Percentiles rank a stretch among this genome's conserved stretches.
These are phyloP conservation scores for Didymosphaeria variabile DNA, from an alignment of 2,329 filamentous ascomycete species.

Conservation along the genomic window DNA sequence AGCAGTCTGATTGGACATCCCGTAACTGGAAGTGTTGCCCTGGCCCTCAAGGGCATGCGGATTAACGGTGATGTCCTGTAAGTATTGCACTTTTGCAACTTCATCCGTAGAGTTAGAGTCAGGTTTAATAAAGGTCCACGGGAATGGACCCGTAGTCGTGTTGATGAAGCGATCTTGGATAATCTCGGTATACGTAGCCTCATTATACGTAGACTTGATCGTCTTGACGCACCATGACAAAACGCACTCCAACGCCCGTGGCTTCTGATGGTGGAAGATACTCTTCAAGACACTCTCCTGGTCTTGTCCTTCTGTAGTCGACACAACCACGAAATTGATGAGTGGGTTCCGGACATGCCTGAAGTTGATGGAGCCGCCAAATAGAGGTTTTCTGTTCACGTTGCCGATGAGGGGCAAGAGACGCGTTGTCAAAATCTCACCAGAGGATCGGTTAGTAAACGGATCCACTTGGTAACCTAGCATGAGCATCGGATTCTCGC, in stretches of 20 bases:
- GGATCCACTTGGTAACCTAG: constrained; percentile 19
- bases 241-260: constrained; percentile 22
- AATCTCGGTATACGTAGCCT: constrained; percentile 22
- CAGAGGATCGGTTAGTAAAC: constrained; percentile 5
- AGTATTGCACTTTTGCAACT: constrained; percentile 1
- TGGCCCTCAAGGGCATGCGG: neutral
- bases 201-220: constrained; percentile 22
- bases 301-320: constrained; percentile 13
- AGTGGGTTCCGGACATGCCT: constrained; percentile 19
- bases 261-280: constrained; percentile 16
- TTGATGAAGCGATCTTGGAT: constrained; percentile 22
- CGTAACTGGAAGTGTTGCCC: constrained; percentile 13
- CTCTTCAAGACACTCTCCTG: constrained; percentile 16
- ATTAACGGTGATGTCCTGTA: constrained; percentile 18
- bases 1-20: constrained; percentile 20
- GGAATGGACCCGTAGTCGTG: constrained; percentile 18
- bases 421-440: constrained; percentile 20
- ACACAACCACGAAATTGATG: constrained; percentile 16
- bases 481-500: constrained; percentile 19
- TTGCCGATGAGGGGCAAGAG: constrained; percentile 17
- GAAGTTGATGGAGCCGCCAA: constrained; percentile 22
- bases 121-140: constrained; percentile 9
- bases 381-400: constrained; percentile 7
- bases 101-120: neutral
- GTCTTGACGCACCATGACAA: constrained; percentile 28